Evolutionary conservation across 805 yeast species (phyloP).

Genomic region (Monosporozyma yasuniensis): DNA sequence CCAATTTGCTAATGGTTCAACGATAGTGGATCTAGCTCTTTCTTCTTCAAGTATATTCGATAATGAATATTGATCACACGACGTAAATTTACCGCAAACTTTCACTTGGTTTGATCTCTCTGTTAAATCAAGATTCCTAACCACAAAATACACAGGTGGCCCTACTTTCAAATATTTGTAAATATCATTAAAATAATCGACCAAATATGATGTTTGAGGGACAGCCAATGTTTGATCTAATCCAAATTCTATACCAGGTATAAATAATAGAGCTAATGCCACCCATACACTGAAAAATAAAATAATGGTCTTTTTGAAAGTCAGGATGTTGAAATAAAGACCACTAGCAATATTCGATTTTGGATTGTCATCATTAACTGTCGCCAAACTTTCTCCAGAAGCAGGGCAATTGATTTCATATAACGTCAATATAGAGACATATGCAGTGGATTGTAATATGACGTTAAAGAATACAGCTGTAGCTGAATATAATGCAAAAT

Average conservation of each 20-base stretch:
- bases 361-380: not conserved
- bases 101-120: slow-evolving; percentile 53
- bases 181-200: slow-evolving; percentile 70
- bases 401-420: slow-evolving; percentile 14
- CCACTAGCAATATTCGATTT: slow-evolving; percentile 17
- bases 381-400: not conserved
- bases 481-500: slow-evolving; percentile 86
- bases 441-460: slow-evolving; percentile 69
- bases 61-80: slow-evolving; percentile 71
- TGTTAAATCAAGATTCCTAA: slow-evolving; percentile 60
- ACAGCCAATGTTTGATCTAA: slow-evolving; percentile 85
- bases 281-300: slow-evolving; percentile 51
- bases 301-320: slow-evolving; percentile 43
- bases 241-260: slow-evolving; percentile 69
- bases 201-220: slow-evolving; percentile 73
- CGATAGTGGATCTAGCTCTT: slow-evolving; percentile 57
- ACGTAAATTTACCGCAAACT: slow-evolving; percentile 79
- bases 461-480: slow-evolving; percentile 76
- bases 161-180: slow-evolving; percentile 72
- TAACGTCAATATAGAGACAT: slow-evolving; percentile 55
- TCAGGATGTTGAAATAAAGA: slow-evolving; percentile 48
- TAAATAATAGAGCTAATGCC: slow-evolving; percentile 55
- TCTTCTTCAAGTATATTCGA: slow-evolving; percentile 82
- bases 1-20: slow-evolving; percentile 87
- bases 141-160: slow-evolving; percentile 84